Conservation (phyloP, 192 early-diverging fungal species). For the Backusella australiensis region DNA sequence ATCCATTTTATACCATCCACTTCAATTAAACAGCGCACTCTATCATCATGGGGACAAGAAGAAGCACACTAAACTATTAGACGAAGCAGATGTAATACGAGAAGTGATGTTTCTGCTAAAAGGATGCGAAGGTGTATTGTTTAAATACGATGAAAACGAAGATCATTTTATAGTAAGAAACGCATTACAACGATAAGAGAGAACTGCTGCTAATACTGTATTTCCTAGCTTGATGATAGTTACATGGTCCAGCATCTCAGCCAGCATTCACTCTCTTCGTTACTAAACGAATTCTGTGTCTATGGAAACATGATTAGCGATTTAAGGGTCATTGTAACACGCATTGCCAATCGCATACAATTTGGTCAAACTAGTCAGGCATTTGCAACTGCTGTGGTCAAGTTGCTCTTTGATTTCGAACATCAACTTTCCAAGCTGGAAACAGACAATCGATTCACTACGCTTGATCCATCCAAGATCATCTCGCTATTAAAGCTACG, state of each 20-base stretch:
- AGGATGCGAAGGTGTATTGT: constrained; percentile 28
- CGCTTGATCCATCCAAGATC: background rate
- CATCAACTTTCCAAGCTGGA: constrained; percentile 27
- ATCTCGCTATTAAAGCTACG: constrained; percentile 31
- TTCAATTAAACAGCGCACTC: constrained; percentile 6
- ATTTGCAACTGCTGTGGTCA: constrained; percentile 28
- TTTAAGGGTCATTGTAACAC: constrained; percentile 11
- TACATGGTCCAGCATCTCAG: constrained; percentile 15
- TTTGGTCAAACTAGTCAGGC: constrained; percentile 46
- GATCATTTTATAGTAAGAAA: constrained; percentile 9
- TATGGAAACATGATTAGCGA: constrained; percentile 19
- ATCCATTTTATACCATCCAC: constrained; percentile 4
- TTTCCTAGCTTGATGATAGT: background rate
- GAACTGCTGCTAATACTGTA: background rate
- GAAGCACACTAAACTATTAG: constrained; percentile 11
- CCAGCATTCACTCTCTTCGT: background rate
- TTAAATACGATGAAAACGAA: constrained; percentile 4
- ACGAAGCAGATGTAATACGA: constrained; percentile 35
- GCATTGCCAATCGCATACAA: constrained; percentile 2
- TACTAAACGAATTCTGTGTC: constrained; percentile 10
- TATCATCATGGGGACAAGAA: constrained; percentile 7
- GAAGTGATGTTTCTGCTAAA: constrained; percentile 39
- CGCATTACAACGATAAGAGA: too few species aligned
- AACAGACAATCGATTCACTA: constrained; percentile 9
- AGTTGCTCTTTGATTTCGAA: constrained; percentile 28